phyloP scores from a whole-genome alignment of 2,329 filamentous ascomycete genomes.

The Pseudogymnoascus sp. region DNA sequence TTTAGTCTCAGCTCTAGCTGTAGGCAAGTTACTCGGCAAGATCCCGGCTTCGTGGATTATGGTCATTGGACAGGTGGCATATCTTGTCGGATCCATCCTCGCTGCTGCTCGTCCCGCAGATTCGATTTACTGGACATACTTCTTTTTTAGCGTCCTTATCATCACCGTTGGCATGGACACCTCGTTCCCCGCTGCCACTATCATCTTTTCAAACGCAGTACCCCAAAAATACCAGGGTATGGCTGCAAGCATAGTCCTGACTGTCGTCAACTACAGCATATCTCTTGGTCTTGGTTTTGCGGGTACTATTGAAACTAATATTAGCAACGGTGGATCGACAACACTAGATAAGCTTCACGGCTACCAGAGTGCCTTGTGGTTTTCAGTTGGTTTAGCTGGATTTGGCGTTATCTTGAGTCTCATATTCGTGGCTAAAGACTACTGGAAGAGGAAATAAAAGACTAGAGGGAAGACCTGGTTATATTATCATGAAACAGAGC shows the following conservation, averaged over 20 bases:
- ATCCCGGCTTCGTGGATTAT: slow-evolving; percentile 37
- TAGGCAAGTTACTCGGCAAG: slow-evolving; percentile 12
- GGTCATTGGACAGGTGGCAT: slow-evolving; percentile 27
- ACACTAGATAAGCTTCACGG: slow-evolving; percentile 3
- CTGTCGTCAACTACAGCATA: slow-evolving; percentile 61
- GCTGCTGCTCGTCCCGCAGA: slow-evolving; percentile 40
- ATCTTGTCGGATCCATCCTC: slow-evolving; percentile 34
- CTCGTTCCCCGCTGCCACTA: slow-evolving; percentile 53
- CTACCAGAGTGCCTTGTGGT: slow-evolving; percentile 12
- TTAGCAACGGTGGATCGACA: slow-evolving; percentile 9
- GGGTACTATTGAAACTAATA: slow-evolving; percentile 51
- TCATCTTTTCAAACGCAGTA: slow-evolving; percentile 50
- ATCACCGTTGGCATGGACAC: slow-evolving; percentile 60
- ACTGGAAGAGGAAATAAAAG: slow-evolving; percentile 11
- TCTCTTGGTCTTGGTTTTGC: slow-evolving; percentile 59
- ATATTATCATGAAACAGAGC: no score
- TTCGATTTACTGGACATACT: slow-evolving; percentile 57
- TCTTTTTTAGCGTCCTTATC: slow-evolving; percentile 50
- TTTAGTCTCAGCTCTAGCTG: slow-evolving; percentile 13
- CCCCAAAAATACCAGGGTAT: slow-evolving; percentile 41
- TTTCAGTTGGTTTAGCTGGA: slow-evolving; percentile 12
- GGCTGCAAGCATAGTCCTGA: slow-evolving; percentile 51
- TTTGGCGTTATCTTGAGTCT: slow-evolving; percentile 18
- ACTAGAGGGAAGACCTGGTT: background rate
- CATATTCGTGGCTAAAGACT: slow-evolving; percentile 13